Conservation (phyloP, 495 filamentous ascomycete genomes). For the Neurospora sp. region DNA sequence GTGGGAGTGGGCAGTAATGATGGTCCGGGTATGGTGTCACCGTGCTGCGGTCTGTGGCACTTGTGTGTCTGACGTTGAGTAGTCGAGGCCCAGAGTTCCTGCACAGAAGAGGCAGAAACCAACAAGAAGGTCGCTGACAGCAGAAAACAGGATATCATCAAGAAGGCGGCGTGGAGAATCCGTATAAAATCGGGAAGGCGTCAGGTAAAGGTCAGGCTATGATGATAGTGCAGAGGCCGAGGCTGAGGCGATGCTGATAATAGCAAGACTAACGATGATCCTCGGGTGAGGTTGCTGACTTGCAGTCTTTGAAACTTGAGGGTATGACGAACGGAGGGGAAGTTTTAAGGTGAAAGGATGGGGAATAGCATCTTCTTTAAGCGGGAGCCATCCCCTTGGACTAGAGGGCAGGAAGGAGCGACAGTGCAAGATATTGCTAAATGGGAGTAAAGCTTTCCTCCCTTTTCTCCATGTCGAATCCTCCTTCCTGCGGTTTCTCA, state of each 20-base stretch:
- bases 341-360: background rate
- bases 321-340: background rate
- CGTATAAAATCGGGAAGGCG: background rate
- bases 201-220: background rate
- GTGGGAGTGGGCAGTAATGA: background rate
- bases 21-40: background rate
- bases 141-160: background rate
- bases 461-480: background rate
- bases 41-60: background rate
- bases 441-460: background rate
- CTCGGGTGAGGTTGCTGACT: background rate
- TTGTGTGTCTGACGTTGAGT: background rate
- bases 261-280: background rate
- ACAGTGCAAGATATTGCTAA: background rate
- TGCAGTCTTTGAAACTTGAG: background rate
- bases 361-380: background rate
- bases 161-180: background rate
- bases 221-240: background rate
- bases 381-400: background rate
- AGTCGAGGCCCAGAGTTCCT: background rate
- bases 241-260: background rate
- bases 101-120: background rate
- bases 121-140: background rate
- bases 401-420: background rate
- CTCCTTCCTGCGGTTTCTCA: background rate